Evolutionary conservation across 2,329 filamentous ascomycete genomes (phyloP), one percentile per base, ranked within the genome.

Genomic region (Exophiala sideris): DNA sequence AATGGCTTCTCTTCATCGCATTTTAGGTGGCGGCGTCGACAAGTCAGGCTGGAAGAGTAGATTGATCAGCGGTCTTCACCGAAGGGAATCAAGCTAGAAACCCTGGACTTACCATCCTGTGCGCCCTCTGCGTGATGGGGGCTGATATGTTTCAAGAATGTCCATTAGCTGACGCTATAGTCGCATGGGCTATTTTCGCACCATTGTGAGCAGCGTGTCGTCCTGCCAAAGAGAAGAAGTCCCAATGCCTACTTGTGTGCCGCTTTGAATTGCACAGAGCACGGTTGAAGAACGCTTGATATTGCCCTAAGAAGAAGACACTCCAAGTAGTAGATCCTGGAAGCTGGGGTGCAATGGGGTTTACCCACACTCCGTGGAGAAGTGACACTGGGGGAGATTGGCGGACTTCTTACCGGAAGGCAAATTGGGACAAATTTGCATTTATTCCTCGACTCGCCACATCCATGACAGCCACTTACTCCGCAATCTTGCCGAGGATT

Each of bases 21-120:
- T 62, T 67, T 67, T 16, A 65, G 59, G 55, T 67, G 66, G 45
- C 64, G 62, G 21, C 64, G 64, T 35, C 63, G 56, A 60, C 67
- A 68, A 29, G 66, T 66, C 44, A 61, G 58, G 49, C 64, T 41
- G 14, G 18, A 41, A 16, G 39, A 16, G 16, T 18, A 18, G 16
- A 18, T 18, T 18, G 16, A 18, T 18, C 16, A 18, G 16, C 16
- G 16, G 3, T 18, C 16, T 18, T 18, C 33, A 41, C 12, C 39
- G 3, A 3, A 41, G 39, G n/a, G 9, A 9, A 10, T 41, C 39
- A 41, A 35, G 33, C 33, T 35, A n/a, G 33, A n/a, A 9, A 35
- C 8, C n/a, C 9, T 35, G 9, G 8, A n/a, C 33, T 9, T 35
- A 35, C 33, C 33, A 35, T 35, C 33, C 33, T 35, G 33, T 35